Evolutionary conservation across 2,329 filamentous ascomycete genomes (phyloP), one percentile per base, ranked within the genome.

Genomic region (Neonectria punicea): DNA sequence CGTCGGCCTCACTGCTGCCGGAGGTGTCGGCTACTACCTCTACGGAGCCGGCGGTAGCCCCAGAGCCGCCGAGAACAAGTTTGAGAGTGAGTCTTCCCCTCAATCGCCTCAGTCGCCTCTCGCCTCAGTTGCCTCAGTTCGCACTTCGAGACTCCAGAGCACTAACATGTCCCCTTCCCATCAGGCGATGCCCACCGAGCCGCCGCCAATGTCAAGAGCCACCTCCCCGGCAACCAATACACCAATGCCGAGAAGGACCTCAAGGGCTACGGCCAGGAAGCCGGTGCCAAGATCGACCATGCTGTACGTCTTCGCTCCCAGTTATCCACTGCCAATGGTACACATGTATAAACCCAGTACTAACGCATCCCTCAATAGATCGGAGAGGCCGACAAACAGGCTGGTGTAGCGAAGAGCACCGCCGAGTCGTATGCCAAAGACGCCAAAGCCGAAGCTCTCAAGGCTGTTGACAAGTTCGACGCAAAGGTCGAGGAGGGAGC

Each of bases 21-120:
- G 87, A 73, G 91, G 89, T 69, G 83, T 90, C 63, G 93, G 92
- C 47, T 98, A 97, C 86, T 98, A 98, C 84, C 87, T 98, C 68
- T 99, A 97, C 85, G 86, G 82, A 56, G 92, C 94, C 16, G 95
- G 95, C 67, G 94, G 95, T 63, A 87, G 89, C 79, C 86, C 93
- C 56, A 93, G 92, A 80, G 89, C 87, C 54, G 95, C 94, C n/a
- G 89, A 94, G 86, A 92, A 95, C 85, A 86, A 96, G 80, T 87
- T 92, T 72, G 92, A 97, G 84, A 88, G 95, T 97, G 83, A 50
- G 89, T 59, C 9, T 16, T n/a, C 16, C 44, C 25, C 7, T n/a
- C 50, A 46, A 9, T 20, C 20, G 18, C 53, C 11, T 11, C 43
- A 36, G 5, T 25, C 25, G 25, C 25, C 30, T 10, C 30, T 34